These are phyloP conservation scores for Xylariaceae sp. DNA, from an alignment of 2,329 filamentous ascomycete species.

Conservation along the genomic window DNA sequence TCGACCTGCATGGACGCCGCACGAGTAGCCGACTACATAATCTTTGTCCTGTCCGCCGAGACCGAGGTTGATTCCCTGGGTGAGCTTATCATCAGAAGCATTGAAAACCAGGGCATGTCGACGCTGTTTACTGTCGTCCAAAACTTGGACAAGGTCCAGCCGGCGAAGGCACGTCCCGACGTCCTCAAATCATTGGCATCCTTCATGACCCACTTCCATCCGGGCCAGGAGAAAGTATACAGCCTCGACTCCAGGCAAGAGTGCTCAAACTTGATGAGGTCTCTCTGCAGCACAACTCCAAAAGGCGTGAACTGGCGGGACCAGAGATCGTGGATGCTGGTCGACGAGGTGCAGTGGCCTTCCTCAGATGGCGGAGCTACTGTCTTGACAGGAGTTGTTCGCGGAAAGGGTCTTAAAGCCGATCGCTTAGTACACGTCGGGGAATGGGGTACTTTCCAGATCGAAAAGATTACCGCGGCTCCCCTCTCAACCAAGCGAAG, in stretches of 20 bases:
- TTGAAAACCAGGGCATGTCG: constrained; percentile 91
- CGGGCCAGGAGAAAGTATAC: constrained; percentile 84
- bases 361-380: constrained; percentile 56
- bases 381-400: constrained; percentile 75
- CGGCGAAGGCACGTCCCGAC: constrained; percentile 70
- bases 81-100: constrained; percentile 76
- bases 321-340: constrained; percentile 89
- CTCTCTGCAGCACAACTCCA: constrained; percentile 83
- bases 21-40: constrained; percentile 82
- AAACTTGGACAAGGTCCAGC: constrained; percentile 70
- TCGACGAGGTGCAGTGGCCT: constrained; percentile 74
- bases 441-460: constrained; percentile 90
- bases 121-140: constrained; percentile 85
- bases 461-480: constrained; percentile 80
- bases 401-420: constrained; percentile 81
- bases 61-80: constrained; percentile 80
- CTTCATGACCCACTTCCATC: constrained; percentile 92
- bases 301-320: constrained; percentile 96
- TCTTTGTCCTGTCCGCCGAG: constrained; percentile 76
- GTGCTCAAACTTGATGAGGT: constrained; percentile 83
- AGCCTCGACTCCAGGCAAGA: constrained; percentile 85
- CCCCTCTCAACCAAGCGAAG: constrained; percentile 58
- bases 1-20: constrained; percentile 78
- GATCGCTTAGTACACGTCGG: constrained; percentile 87
- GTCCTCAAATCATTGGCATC: constrained; percentile 80